phyloP scores from a whole-genome alignment of 2,329 filamentous ascomycete species.

The Ceratocystis papillata region DNA sequence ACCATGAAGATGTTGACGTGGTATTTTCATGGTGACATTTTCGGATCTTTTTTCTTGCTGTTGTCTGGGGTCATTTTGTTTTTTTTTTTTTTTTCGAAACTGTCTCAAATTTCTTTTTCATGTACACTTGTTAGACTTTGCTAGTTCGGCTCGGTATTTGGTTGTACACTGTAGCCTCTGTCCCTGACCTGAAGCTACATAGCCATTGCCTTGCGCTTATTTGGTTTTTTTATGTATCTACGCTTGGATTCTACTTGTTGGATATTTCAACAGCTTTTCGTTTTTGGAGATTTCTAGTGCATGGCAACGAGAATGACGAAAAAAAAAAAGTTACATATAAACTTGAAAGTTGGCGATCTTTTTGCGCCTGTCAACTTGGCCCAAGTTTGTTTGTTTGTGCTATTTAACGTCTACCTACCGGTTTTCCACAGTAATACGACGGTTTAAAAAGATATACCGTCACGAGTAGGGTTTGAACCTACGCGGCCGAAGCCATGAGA shows the following conservation, averaged over 20 bases:
- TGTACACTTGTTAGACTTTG: constrained; percentile 5
- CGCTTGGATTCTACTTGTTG: constrained; percentile 6
- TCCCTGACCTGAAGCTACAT: neutral
- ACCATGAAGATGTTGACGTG: neutral
- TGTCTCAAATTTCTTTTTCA: constrained; percentile 7
- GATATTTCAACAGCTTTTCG: neutral
- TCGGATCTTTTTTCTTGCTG: neutral
- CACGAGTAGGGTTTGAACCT: constrained; percentile 25
- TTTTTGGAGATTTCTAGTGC: constrained; percentile 3
- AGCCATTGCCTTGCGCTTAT: neutral
- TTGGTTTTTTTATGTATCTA: constrained; percentile 3
- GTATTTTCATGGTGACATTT: neutral
- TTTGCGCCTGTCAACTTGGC: neutral
- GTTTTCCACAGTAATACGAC: no score
- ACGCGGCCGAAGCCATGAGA: constrained; percentile 25
- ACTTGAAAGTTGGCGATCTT: no score
- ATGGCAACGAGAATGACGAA: neutral
- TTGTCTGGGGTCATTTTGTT: neutral
- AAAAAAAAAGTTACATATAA: neutral
- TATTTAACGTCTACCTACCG: no score
- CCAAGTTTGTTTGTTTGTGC: no score
- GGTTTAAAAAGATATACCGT: neutral
- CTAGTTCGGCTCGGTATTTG: neutral
- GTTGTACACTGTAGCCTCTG: neutral
- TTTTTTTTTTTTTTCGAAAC: neutral